phyloP scores from a whole-genome alignment of 306 rosid genomes.

The Fragaria nilgerrensis region DNA sequence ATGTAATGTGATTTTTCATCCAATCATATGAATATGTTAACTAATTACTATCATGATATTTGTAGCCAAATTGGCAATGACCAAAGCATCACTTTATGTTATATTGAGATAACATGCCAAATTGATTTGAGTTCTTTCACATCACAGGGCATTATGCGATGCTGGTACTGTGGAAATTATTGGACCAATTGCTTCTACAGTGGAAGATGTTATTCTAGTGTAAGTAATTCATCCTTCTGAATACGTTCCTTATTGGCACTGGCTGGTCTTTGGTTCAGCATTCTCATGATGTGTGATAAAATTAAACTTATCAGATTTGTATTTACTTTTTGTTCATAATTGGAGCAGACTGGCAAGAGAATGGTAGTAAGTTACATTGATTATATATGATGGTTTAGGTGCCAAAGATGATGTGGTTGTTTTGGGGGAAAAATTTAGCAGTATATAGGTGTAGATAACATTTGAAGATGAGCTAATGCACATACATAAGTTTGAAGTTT shows the following conservation, averaged over 20 bases:
- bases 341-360: background rate
- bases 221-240: constrained; percentile 42
- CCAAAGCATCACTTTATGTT: background rate
- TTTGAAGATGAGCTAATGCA: background rate
- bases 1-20: background rate
- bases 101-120: background rate
- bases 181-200: constrained; percentile 89
- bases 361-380: background rate
- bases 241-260: background rate
- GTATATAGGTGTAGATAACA: background rate
- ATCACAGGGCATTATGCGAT: constrained; percentile 73
- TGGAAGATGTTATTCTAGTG: constrained; percentile 94
- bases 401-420: background rate
- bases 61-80: background rate
- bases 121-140: constrained; percentile 7
- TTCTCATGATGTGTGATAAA: background rate
- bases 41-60: background rate
- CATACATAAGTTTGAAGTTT: background rate
- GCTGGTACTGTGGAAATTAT: constrained; percentile 90
- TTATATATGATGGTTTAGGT: background rate
- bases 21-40: background rate
- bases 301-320: constrained; percentile 2
- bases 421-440: background rate
- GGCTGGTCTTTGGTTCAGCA: background rate
- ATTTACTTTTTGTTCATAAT: background rate